Evolutionary conservation across 306 rosid species (phyloP), one percentile per base, ranked within the genome.

Genomic region (Carpinus fangiana): DNA sequence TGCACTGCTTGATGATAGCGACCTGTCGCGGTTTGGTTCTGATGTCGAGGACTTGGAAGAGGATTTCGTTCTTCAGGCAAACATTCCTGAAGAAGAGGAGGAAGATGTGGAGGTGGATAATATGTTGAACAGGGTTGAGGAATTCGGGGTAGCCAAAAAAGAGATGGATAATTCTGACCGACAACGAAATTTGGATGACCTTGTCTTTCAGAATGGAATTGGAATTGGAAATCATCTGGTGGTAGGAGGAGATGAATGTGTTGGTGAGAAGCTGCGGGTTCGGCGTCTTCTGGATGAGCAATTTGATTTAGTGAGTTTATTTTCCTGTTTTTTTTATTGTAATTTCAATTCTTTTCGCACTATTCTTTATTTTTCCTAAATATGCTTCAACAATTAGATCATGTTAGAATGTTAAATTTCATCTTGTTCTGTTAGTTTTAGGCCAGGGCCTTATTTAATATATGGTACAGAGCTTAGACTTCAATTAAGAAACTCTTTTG

Each of bases 41-140:
- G 98, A 91, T 80, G 86, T 78, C 12, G 99, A 93, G 81, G 98
- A 95, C 75, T 83, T 95, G 84, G 99, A 95, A 69, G 98, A 95
- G 82, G 99, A 95, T 81, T 95, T 95, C 46, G 90, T 95, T 80
- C 84, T 90, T 53, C 89, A 76, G 86, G 99, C 99, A 60, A 95
- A 93, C 70, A 55, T 82, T 73, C 53, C 34, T 0, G 90, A 76
- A 38, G 91, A 78, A 67, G 78, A 79, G 73, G 87, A 73, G 21
- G n/a, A 66, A 71, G 82, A 47, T 50, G 82, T n/a, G 14, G 12
- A 0, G 26, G 1, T 7, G 34, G 79, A 61, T 20, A 73, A 54
- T 67, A 43, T 50, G 31, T 17, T 52, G 13, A 84, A 59, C 73
- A 59, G 70, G 13, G 47, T 54, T 14, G 84, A 78, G 74, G 82